These are phyloP conservation scores for Volvariella surrecta DNA, from an alignment of 1,284 basidiomycete genomes.

Conservation along the genomic window DNA sequence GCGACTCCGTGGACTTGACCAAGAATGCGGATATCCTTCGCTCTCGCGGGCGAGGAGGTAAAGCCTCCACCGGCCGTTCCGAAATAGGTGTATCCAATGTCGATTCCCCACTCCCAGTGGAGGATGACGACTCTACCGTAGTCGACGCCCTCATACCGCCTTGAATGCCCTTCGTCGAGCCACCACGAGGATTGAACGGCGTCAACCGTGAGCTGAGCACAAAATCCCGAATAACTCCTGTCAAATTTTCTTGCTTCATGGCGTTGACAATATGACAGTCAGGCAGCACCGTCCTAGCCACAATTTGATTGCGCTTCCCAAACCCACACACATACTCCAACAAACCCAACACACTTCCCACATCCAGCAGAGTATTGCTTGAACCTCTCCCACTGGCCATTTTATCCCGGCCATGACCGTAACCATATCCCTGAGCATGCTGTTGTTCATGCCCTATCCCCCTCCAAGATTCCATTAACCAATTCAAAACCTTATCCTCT, in stretches of 20 bases:
- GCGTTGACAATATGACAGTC: constrained; percentile 57
- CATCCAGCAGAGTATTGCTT: constrained; percentile 6
- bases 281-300: constrained; percentile 47
- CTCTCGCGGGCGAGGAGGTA: constrained; percentile 43
- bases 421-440: neutral
- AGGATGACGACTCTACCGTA: no score
- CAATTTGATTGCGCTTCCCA: constrained; percentile 33
- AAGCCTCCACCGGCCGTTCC: constrained; percentile 19
- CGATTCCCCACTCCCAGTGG: neutral
- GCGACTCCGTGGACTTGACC: constrained; percentile 45
- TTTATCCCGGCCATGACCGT: no score
- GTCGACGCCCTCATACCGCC: neutral
- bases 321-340: constrained; percentile 56
- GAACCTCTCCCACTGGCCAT: no score
- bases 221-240: constrained; percentile 58
- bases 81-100: constrained; percentile 4
- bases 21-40: constrained; percentile 62
- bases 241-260: constrained; percentile 48
- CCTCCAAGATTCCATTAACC: constrained; percentile 77
- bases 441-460: constrained; percentile 28
- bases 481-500: constrained; percentile 76
- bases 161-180: constrained; percentile 5
- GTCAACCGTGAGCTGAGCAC: constrained; percentile 60
- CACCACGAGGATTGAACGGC: constrained; percentile 17
- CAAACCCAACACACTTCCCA: constrained; percentile 56